A percentile compares a stretch with the other conserved stretches of the same genome.
Conservation (phyloP, 805 yeast genomes). For the Nakazawaea ambrosiae region DNA sequence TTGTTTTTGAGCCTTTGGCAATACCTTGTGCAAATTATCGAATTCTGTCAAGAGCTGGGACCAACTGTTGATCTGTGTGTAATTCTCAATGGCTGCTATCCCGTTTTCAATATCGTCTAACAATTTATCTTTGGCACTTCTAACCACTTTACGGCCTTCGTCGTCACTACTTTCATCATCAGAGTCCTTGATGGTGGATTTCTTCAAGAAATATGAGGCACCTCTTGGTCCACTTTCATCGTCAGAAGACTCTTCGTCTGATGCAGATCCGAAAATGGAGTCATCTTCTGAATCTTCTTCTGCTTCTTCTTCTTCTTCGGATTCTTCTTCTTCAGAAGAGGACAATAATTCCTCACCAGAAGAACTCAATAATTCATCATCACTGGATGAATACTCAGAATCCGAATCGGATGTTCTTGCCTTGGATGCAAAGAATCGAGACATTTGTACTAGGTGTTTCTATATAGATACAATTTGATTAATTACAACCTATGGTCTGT, state of each 20-base stretch:
- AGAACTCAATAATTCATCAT: slow-evolving; percentile 45
- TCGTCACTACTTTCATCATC: slow-evolving; percentile 34
- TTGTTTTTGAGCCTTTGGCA: slow-evolving; percentile 70
- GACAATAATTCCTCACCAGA: slow-evolving; percentile 49
- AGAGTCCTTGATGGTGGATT: slow-evolving; percentile 37
- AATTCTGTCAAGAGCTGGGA: slow-evolving; percentile 64
- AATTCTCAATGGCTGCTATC: slow-evolving; percentile 61
- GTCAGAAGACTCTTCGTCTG: slow-evolving; percentile 44
- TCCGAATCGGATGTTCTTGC: slow-evolving; percentile 49
- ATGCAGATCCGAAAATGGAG: slow-evolving; percentile 35
- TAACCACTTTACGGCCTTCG: slow-evolving; percentile 79
- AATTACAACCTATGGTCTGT: background rate
- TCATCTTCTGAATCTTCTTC: slow-evolving; percentile 34
- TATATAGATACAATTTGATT: background rate
- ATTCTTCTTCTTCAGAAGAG: slow-evolving; percentile 29
- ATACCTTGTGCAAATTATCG: slow-evolving; percentile 65
- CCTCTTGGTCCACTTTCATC: slow-evolving; percentile 36
- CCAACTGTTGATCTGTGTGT: slow-evolving; percentile 75
- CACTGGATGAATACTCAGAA: slow-evolving; percentile 46
- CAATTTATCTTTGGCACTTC: slow-evolving; percentile 88
- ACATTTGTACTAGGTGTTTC: slow-evolving; percentile 39
- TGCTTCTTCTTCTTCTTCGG: slow-evolving; percentile 23
- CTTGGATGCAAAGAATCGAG: slow-evolving; percentile 78
- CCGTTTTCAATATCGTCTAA: slow-evolving; percentile 75
- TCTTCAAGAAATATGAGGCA: slow-evolving; percentile 50